Base-by-base conservation (phyloP, 2,329 filamentous ascomycete species). In the Penicillium concentricum region DNA sequence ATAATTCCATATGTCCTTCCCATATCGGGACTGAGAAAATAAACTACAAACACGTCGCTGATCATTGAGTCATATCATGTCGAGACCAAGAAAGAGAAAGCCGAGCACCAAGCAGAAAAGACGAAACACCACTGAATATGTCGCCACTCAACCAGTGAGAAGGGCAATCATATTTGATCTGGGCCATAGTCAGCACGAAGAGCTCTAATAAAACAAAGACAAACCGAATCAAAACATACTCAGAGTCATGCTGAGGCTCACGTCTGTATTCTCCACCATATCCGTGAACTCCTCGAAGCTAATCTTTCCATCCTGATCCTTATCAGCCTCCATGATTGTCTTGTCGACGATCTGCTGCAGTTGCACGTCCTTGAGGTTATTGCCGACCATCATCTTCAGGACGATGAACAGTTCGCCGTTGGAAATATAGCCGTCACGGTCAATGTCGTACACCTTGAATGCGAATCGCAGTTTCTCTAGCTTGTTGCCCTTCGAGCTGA, bases 331-430 rank as follows among this genome's bases (percentile, higher is more conserved):
- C 94, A 97, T 97, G 75, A 99, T 97, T 58, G 94, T 99, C 86
- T 99, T 99, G 81, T 99, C 94, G 67, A 99, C 94, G 74, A 99
- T 99, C 85, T 87, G 94, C 81, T 99, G 94, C 74, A 99, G 80
- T 80, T 99, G 94, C 78, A 97, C 91, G 76, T 99, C 94, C 83
- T 99, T 99, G 71, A 99, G 81, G 77, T 99, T 99, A 81, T 90
- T 97, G 58, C 94, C 94, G 50, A 99, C 94, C 94, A 99, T 99
- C 94, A 99, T 99, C 89, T 99, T 99, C 70, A 99, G 84, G 71
- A 99, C 94, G 70, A 99, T 97, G 77, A 97, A 99, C 50, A 99
- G 85, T 81, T 99, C 94, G 69, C 94, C 94, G 77, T 99, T 99
- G 81, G 91, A 96, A 72, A 99, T 99, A 79, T 90, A 99, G 24